These are phyloP conservation scores for Pyricularia pennisetigena DNA, from an alignment of 2,329 filamentous ascomycete genomes.

Conservation along the genomic window DNA sequence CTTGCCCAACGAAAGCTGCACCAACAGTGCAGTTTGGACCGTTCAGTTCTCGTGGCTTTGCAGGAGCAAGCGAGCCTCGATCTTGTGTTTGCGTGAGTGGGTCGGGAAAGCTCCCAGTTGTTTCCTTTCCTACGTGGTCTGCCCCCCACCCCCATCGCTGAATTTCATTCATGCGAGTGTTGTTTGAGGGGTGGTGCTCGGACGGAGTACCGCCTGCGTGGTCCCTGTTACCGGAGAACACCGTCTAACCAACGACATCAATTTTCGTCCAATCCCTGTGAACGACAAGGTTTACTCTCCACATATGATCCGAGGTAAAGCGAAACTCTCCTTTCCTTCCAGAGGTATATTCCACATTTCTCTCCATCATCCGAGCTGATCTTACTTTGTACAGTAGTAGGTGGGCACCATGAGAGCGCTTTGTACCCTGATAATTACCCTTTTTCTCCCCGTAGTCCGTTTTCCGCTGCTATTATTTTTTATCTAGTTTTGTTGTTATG, in stretches of 20 bases:
- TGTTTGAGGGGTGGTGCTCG: not conserved
- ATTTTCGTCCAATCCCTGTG: not conserved
- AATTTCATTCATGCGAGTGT: not conserved
- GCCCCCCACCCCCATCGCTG: not conserved
- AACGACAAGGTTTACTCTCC: not conserved
- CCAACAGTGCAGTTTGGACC: not conserved
- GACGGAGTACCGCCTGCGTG: not conserved
- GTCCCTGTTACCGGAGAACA: not conserved
- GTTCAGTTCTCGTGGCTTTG: not conserved
- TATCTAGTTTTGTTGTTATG: not conserved
- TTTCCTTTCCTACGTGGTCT: not conserved
- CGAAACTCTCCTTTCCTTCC: not conserved
- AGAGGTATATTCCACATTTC: not conserved
- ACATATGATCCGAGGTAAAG: not conserved
- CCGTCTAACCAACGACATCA: not conserved
- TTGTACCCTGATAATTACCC: not conserved
- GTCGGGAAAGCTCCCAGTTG: not conserved
- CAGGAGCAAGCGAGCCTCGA: not conserved
- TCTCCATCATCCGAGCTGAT: not conserved
- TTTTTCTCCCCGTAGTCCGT: not conserved
- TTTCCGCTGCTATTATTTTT: not conserved
- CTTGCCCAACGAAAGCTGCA: not conserved
- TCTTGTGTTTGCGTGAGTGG: not conserved
- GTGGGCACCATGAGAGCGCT: not conserved
- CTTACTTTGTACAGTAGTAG: not conserved